Evolutionary conservation across 2,329 filamentous ascomycete genomes (phyloP).

Genomic region (Elsinoe necatrix): DNA sequence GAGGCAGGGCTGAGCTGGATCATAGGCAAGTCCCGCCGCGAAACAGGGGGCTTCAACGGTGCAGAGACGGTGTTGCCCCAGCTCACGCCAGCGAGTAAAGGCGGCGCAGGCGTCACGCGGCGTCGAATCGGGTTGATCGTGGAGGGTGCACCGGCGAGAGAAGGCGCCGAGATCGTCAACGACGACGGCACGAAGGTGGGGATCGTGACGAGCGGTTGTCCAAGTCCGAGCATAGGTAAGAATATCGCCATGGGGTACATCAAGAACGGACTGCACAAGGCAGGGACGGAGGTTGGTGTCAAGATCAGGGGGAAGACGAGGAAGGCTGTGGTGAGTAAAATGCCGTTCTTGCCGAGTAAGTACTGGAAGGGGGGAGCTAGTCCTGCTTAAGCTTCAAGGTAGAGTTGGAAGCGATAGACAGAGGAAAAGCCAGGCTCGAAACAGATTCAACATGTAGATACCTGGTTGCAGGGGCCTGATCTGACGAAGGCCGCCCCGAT

Average conservation of each 20-base stretch:
- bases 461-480: not conserved
- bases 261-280: conserved; percentile 71
- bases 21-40: conserved; percentile 67
- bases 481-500: not conserved
- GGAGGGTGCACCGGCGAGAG: conserved; percentile 78
- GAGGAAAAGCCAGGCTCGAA: no score
- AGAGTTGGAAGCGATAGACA: no score
- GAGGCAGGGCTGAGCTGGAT: conserved; percentile 67
- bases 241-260: conserved; percentile 97
- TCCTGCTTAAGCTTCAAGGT: conserved; percentile 14
- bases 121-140: conserved; percentile 75
- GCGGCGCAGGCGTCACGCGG: conserved; percentile 59
- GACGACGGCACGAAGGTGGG: conserved; percentile 61
- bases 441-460: conserved; percentile 10
- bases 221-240: conserved; percentile 73
- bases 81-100: conserved; percentile 63
- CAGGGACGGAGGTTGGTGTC: conserved; percentile 71
- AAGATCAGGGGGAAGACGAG: conserved; percentile 68
- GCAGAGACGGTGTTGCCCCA: conserved; percentile 68
- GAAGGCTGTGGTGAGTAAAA: conserved; percentile 69
- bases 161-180: conserved; percentile 72
- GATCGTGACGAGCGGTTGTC: conserved; percentile 78
- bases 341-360: conserved; percentile 78
- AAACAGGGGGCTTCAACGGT: conserved; percentile 69
- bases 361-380: conserved; percentile 50